Evolutionary conservation across 345 rosid species (phyloP).

Genomic region (Leavenworthia alabamica): DNA sequence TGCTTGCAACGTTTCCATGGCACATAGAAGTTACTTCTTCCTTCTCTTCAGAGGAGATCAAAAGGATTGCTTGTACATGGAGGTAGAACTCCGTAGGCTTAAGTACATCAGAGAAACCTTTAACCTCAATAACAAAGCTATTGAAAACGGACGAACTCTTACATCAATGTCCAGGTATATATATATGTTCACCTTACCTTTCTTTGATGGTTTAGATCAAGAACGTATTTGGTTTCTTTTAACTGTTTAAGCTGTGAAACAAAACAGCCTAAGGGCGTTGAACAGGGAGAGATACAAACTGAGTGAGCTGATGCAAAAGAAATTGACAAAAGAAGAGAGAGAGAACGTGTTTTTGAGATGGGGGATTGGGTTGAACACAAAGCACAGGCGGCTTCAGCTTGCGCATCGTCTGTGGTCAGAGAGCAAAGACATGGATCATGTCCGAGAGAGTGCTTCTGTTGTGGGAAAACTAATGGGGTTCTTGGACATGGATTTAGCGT

Average conservation of each 20-base stretch:
- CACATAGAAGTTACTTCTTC: slow-evolving; percentile 88
- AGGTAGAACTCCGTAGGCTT: slow-evolving; percentile 75
- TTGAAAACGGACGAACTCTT: slow-evolving; percentile 45
- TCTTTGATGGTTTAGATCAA: not conserved
- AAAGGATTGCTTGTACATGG: slow-evolving; percentile 74
- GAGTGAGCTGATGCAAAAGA: slow-evolving; percentile 52
- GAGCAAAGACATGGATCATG: slow-evolving; percentile 52
- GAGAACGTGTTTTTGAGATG: slow-evolving; percentile 62
- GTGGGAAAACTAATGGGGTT: slow-evolving; percentile 64
- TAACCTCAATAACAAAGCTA: slow-evolving; percentile 37
- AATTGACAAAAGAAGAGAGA: slow-evolving; percentile 47
- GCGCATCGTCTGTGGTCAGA: slow-evolving; percentile 60
- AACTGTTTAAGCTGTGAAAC: slow-evolving; percentile 1
- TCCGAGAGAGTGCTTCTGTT: slow-evolving; percentile 59
- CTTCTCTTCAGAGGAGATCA: slow-evolving; percentile 75
- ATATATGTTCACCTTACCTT: not conserved
- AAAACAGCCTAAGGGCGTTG: slow-evolving; percentile 52
- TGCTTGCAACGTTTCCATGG: slow-evolving; percentile 63
- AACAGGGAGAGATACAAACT: slow-evolving; percentile 64
- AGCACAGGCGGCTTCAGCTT: slow-evolving; percentile 57
- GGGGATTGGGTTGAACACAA: slow-evolving; percentile 56
- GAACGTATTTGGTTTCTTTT: not conserved
- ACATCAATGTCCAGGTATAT: slow-evolving; percentile 50
- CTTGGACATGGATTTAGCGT: slow-evolving; percentile 37
- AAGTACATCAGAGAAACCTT: slow-evolving; percentile 55